Percentiles rank a stretch among this genome's conserved stretches.
Conservation (phyloP, 352 stramenopile species). For the Globisporangium cystogenes region DNA sequence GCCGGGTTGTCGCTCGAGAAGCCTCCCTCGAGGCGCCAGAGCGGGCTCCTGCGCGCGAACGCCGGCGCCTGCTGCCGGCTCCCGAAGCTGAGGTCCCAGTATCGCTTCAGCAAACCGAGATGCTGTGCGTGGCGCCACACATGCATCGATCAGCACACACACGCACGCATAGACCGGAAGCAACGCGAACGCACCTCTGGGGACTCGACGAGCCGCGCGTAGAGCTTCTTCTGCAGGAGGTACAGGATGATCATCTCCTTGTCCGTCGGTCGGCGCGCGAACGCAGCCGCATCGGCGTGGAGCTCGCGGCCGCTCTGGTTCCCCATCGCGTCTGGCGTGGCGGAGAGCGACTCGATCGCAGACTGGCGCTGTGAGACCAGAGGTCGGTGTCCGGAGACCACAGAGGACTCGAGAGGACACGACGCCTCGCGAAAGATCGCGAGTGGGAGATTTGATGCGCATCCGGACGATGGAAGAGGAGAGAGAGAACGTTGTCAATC, state of each 20-base stretch:
- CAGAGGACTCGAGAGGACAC: no score
- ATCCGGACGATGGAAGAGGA: no score
- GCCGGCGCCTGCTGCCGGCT: slow-evolving; percentile 15
- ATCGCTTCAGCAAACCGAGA: slow-evolving; percentile 45
- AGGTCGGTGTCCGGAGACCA: no score
- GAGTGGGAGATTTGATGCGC: no score
- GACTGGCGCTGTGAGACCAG: no score
- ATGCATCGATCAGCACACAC: no score
- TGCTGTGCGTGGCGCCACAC: slow-evolving; percentile 23
- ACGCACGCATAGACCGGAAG: not conserved
- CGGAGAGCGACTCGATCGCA: no score
- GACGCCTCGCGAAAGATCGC: no score
- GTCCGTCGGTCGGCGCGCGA: slow-evolving; percentile 43
- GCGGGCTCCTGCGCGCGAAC: slow-evolving; percentile 36
- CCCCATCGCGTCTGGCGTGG: slow-evolving; percentile 24
- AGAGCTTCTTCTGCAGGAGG: slow-evolving; percentile 57
- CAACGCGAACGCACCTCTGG: slow-evolving; percentile 31
- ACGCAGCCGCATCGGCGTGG: slow-evolving; percentile 24
- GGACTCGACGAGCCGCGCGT: slow-evolving; percentile 47
- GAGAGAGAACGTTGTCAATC: no score
- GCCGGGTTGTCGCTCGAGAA: slow-evolving; percentile 50
- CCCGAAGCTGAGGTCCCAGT: slow-evolving; percentile 44
- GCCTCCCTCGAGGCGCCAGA: slow-evolving; percentile 38
- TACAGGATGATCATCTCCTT: slow-evolving; percentile 57
- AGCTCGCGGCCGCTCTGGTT: slow-evolving; percentile 27